These are phyloP conservation scores for Salvia sclarea DNA, from an alignment of 305 asterid species.

Conservation along the genomic window DNA sequence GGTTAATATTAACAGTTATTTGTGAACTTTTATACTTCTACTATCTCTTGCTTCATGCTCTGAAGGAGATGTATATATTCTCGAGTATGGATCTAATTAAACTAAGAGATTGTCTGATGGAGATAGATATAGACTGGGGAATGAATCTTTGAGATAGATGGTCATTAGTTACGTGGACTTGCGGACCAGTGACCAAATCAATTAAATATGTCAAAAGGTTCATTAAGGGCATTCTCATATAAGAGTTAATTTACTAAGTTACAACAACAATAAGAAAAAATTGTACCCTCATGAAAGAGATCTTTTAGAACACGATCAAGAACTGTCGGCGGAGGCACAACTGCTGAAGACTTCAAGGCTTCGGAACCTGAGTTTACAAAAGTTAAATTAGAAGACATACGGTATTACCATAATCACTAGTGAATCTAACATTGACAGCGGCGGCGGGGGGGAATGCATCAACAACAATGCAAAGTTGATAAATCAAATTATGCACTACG, in stretches of 20 bases:
- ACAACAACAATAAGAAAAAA: conserved; percentile 16
- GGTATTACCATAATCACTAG: conserved; percentile 13
- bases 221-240: conserved; percentile 19
- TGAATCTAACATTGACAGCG: not conserved
- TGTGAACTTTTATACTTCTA: not conserved
- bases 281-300: conserved; percentile 78
- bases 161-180: conserved; percentile 9
- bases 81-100: conserved; percentile 17
- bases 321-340: conserved; percentile 97
- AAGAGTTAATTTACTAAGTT: conserved; percentile 17
- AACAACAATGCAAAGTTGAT: conserved; percentile 25
- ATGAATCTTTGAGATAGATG: conserved; percentile 12
- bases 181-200: conserved; percentile 21
- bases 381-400: conserved; percentile 31
- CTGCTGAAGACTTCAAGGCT: conserved; percentile 68
- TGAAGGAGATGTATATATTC: conserved; percentile 15
- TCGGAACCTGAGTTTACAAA: conserved; percentile 69
- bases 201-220: not conserved
- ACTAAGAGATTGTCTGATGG: not conserved
- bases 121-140: conserved; percentile 10
- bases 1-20: not conserved
- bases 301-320: conserved; percentile 97
- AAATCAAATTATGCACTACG: conserved; percentile 7
- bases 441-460: conserved; percentile 2
- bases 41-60: conserved; percentile 22